phyloP scores from a whole-genome alignment of 495 filamentous ascomycete genomes.

The Hyaloscypha hepaticicola region DNA sequence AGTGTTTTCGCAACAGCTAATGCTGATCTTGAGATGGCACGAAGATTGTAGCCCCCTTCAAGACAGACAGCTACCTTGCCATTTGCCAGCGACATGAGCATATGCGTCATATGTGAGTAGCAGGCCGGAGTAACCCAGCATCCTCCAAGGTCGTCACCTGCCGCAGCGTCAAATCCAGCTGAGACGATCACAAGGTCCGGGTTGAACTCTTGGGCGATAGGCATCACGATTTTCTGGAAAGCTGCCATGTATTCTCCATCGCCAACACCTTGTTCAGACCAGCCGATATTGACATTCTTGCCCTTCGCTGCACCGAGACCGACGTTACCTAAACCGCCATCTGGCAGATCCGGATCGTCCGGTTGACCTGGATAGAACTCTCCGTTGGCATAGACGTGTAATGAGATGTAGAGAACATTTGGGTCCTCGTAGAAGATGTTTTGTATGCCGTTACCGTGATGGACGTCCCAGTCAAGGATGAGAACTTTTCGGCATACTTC shows the following conservation, averaged over 20 bases:
- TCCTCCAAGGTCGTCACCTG: slow-evolving; percentile 85
- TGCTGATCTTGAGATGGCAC: slow-evolving; percentile 87
- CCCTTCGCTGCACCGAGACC: slow-evolving; percentile 74
- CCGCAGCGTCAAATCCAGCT: slow-evolving; percentile 94
- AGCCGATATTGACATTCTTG: slow-evolving; percentile 94
- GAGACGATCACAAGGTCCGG: slow-evolving; percentile 96
- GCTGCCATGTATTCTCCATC: slow-evolving; percentile 96
- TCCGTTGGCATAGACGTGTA: slow-evolving; percentile 85
- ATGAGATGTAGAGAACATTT: slow-evolving; percentile 91
- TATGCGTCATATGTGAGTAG: slow-evolving; percentile 98
- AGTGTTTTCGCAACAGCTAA: slow-evolving; percentile 87
- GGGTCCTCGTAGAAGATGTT: slow-evolving; percentile 93
- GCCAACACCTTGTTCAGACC: slow-evolving; percentile 88
- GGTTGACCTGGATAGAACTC: slow-evolving; percentile 81
- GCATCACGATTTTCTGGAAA: slow-evolving; percentile 97
- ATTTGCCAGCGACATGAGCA: slow-evolving; percentile 93
- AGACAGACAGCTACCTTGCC: slow-evolving; percentile 91
- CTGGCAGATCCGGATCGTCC: slow-evolving; percentile 53
- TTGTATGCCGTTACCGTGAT: slow-evolving; percentile 93
- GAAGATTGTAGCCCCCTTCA: slow-evolving; percentile 93
- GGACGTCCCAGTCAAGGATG: slow-evolving; percentile 92
- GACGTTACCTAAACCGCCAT: slow-evolving; percentile 73
- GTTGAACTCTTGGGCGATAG: slow-evolving; percentile 87
- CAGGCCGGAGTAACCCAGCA: slow-evolving; percentile 89
- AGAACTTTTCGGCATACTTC: slow-evolving; percentile 81